Conservation (phyloP, 1,284 basidiomycete genomes). For the Melanopsichium pennsylvanicum region DNA sequence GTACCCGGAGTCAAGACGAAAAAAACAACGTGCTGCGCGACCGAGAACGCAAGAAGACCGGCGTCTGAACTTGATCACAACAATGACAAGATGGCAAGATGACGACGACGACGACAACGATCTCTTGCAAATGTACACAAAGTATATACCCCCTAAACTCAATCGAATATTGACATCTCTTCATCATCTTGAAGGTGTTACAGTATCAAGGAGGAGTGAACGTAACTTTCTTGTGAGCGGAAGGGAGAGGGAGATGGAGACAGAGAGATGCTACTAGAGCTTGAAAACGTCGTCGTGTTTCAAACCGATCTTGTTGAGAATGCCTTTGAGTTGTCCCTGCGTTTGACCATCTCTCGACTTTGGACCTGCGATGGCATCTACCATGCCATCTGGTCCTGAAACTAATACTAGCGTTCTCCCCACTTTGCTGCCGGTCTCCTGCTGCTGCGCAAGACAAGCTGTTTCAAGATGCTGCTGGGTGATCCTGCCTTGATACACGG, state of each 20-base stretch:
- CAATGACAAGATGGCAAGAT: too few species aligned
- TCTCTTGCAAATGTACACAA: neutral
- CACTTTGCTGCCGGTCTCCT: neutral
- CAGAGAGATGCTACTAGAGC: too few species aligned
- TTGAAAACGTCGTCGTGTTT: constrained; percentile 43
- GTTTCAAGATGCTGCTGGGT: constrained; percentile 24
- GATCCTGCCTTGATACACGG: constrained; percentile 36
- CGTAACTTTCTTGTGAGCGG: too few species aligned
- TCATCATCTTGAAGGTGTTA: too few species aligned
- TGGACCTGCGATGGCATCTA: constrained; percentile 32
- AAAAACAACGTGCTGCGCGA: constrained; percentile 30
- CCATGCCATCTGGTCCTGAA: constrained; percentile 50
- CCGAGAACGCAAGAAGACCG: constrained; percentile 27
- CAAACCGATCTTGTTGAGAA: constrained; percentile 19
- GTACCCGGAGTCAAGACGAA: constrained; percentile 9
- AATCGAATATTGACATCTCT: constrained; percentile 3
- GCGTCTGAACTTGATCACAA: constrained; percentile 10
- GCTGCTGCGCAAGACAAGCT: neutral
- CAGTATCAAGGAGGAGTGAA: too few species aligned
- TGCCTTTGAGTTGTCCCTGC: constrained; percentile 36
- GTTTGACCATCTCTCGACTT: constrained; percentile 31
- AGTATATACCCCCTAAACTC: neutral
- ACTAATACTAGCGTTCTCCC: constrained; percentile 28
- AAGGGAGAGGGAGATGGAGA: too few species aligned
- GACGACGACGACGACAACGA: too few species aligned